Percentiles rank a stretch among this genome's conserved stretches.
Evolutionary conservation across 805 yeast species (phyloP).

Genomic region (Yarrowia yakushimensis): DNA sequence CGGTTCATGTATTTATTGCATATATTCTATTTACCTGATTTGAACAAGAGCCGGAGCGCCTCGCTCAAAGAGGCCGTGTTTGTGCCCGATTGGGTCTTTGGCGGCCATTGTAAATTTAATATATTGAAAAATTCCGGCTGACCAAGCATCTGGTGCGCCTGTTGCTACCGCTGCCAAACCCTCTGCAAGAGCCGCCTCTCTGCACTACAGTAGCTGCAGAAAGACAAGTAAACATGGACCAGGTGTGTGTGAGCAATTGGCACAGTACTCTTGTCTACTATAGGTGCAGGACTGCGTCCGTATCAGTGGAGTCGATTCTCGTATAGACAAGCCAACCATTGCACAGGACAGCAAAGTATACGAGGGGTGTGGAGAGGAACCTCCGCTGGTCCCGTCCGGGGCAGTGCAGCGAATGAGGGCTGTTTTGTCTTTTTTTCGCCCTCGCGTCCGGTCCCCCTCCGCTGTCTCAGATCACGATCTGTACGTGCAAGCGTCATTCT

Average conservation of each 20-base stretch:
- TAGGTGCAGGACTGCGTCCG: not conserved
- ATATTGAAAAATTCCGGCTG: not conserved
- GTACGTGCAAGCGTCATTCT: not conserved
- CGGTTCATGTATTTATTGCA: slow-evolving; percentile 20
- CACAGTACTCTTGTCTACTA: not conserved
- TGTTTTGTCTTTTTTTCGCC: too few relatives aligned
- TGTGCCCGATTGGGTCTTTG: not conserved
- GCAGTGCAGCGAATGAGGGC: too few relatives aligned
- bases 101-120: not conserved
- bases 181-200: not conserved
- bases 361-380: not conserved
- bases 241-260: not conserved
- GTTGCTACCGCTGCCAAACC: too few relatives aligned
- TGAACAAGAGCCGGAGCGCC: not conserved
- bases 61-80: not conserved
- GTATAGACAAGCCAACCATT: not conserved
- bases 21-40: slow-evolving; percentile 7
- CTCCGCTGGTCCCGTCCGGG: too few relatives aligned
- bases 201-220: not conserved
- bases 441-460: too few relatives aligned
- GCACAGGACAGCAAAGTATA: not conserved
- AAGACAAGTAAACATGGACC: not conserved
- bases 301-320: not conserved
- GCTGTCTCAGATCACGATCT: not conserved
- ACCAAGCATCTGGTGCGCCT: too few relatives aligned